Percentiles rank a stretch among this genome's conserved stretches.
phyloP scores from a whole-genome alignment of 768 basidiomycete genomes.

The Hygrophorus russula region DNA sequence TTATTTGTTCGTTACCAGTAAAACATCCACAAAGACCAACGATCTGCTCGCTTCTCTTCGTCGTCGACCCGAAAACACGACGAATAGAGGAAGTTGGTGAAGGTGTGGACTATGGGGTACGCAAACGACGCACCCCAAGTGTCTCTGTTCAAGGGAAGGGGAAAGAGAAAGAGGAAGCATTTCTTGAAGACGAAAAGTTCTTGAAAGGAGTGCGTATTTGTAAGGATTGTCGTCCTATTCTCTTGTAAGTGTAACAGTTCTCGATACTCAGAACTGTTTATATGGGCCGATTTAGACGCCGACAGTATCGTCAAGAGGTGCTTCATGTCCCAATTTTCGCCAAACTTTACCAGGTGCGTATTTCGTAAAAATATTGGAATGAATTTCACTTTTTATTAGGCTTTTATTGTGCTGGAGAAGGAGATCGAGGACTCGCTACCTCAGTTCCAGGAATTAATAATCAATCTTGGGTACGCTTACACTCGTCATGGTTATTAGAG shows the following conservation, averaged over 20 bases:
- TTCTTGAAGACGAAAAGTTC: slow-evolving; percentile 68
- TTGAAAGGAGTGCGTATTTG: slow-evolving; percentile 86
- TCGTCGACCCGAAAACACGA: slow-evolving; percentile 71
- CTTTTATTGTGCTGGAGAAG: slow-evolving; percentile 63
- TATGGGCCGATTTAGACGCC: slow-evolving; percentile 37
- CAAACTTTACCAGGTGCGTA: slow-evolving; percentile 57
- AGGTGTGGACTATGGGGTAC: slow-evolving; percentile 77
- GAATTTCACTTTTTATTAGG: slow-evolving; percentile 24
- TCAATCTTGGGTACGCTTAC: slow-evolving; percentile 47
- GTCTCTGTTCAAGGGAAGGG: slow-evolving; percentile 11
- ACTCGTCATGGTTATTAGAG: neutral
- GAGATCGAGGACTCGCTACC: slow-evolving; percentile 88
- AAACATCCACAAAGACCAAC: slow-evolving; percentile 57
- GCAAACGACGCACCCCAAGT: slow-evolving; percentile 28
- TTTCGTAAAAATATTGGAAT: neutral
- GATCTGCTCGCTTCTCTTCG: slow-evolving; percentile 72
- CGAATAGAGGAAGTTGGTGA: slow-evolving; percentile 78
- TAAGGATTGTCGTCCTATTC: slow-evolving; percentile 65
- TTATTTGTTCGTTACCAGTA: slow-evolving; percentile 81
- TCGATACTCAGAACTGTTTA: neutral
- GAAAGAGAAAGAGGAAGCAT: slow-evolving; percentile 26
- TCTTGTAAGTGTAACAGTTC: slow-evolving; percentile 47
- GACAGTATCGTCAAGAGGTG: slow-evolving; percentile 67
- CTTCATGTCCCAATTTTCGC: slow-evolving; percentile 47
- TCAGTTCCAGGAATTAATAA: slow-evolving; percentile 77